phyloP scores from a whole-genome alignment of 306 rosid genomes.

The Hylodesmum podocarpum region DNA sequence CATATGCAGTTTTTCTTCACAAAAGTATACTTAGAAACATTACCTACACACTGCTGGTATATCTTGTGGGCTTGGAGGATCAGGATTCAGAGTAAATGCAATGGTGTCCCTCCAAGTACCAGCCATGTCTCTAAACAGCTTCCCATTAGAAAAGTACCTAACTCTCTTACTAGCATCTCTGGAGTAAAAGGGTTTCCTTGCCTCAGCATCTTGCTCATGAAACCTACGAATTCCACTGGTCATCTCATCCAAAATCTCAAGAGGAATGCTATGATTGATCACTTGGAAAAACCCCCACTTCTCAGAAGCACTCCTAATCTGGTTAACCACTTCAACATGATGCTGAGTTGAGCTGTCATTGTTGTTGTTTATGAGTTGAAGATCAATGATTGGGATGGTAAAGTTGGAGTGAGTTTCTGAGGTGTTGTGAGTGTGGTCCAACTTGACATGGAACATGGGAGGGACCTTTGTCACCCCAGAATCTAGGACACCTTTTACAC shows the following conservation, averaged over 20 bases:
- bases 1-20: background rate
- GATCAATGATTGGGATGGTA: slow-evolving; percentile 35
- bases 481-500: slow-evolving; percentile 61
- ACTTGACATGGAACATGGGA: slow-evolving; percentile 15
- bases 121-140: background rate
- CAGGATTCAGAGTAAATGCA: slow-evolving; percentile 9
- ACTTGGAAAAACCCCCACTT: slow-evolving; percentile 50
- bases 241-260: slow-evolving; percentile 37
- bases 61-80: slow-evolving; percentile 18
- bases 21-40: background rate
- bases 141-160: slow-evolving; percentile 26
- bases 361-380: slow-evolving; percentile 6
- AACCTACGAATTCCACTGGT: slow-evolving; percentile 37
- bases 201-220: slow-evolving; percentile 42
- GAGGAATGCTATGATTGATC: slow-evolving; percentile 43
- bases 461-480: slow-evolving; percentile 54
- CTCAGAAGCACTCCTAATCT: slow-evolving; percentile 20
- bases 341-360: background rate
- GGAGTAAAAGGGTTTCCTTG: slow-evolving; percentile 27
- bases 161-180: slow-evolving; percentile 19
- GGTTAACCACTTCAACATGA: background rate
- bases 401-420: background rate
- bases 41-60: slow-evolving; percentile 26
- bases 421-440: background rate
- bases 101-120: slow-evolving; percentile 33